These are phyloP conservation scores for Senna siamea DNA, from an alignment of 306 rosid species.

Conservation along the genomic window DNA sequence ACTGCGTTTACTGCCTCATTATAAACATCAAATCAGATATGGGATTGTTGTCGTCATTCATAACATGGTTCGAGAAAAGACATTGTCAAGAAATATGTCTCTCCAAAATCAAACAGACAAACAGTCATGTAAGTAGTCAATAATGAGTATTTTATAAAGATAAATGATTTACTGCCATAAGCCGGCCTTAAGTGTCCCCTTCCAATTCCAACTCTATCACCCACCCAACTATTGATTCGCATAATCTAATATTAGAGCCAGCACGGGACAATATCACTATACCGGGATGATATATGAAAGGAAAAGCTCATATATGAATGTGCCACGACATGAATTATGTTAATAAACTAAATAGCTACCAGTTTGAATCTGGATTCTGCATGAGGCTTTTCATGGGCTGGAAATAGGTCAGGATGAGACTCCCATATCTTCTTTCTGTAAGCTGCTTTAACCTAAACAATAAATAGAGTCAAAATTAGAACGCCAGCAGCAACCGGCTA, in stretches of 20 bases:
- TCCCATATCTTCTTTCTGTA: constrained; percentile 82
- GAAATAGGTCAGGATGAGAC: constrained; percentile 81
- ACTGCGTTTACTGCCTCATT: not conserved
- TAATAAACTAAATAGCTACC: constrained; percentile 43
- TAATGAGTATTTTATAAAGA: not conserved
- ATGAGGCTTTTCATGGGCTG: constrained; percentile 56
- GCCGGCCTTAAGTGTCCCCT: not conserved
- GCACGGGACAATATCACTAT: not conserved
- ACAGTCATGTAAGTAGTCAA: not conserved
- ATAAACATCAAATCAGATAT: constrained; percentile 13
- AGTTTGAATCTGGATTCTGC: constrained; percentile 74
- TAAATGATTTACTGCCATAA: constrained; percentile 1
- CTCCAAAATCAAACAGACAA: constrained; percentile 4
- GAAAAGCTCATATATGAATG: not conserved
- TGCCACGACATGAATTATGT: not conserved
- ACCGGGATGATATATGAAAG: not conserved
- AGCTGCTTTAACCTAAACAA: constrained; percentile 69
- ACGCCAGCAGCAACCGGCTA: constrained; percentile 13
- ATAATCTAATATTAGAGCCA: not conserved
- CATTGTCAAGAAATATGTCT: constrained; percentile 1
- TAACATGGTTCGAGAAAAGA: not conserved
- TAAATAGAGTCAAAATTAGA: constrained; percentile 4
- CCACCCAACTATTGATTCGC: not conserved
- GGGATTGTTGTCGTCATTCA: constrained; percentile 25
- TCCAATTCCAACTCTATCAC: constrained; percentile 3